Base-by-base conservation (phyloP, 202 grass and related monocot species). In the Brachypodium distachyon region DNA sequence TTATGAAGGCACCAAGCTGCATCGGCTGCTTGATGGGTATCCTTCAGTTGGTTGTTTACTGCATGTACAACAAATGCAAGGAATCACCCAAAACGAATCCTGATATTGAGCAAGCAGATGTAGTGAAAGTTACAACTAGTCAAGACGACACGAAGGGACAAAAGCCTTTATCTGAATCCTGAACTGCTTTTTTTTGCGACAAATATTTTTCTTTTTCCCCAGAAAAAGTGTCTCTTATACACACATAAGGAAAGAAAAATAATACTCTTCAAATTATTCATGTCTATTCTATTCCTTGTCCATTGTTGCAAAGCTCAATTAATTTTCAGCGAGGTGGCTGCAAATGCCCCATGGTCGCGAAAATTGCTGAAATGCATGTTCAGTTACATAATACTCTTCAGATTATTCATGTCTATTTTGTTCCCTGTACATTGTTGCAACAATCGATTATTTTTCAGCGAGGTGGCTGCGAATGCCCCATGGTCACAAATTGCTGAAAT, bases 21-120 rank as follows among this genome's bases (percentile, higher is more conserved):
- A 27, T 92, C 18, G 93, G 93, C 31, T 84, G 87, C 53, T 66
- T 84, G 46, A 81, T 85, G 49, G 76, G 87, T 40, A 70, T 90
- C 21, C 76, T 96, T 81, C 93, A 92, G 67, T 57, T 92, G 72
- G 61, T 82, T 56, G 72, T 97, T 23, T 90, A 97, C 75, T 84
- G 58, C 38, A 84, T 93, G 40, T 97, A 97, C 72, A 90, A 82
- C 40, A 87, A 76, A 70, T 44, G 74, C 60, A 70, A 80, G 53
- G 66, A 83, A 77, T 12, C 74, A 38, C 69, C 73, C 11, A 81
- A 83, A 48, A 55, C 42, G 60, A 64, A 55, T 25, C 56, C 74
- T 21, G 61, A 86, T 37, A 76, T 83, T 17, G 87, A 93, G 60
- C 50, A 72, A 32, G 75, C 60, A 71, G 81, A 79, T 54, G 41